Conservation (phyloP, 768 basidiomycete species). For the Ramaria rubella region DNA sequence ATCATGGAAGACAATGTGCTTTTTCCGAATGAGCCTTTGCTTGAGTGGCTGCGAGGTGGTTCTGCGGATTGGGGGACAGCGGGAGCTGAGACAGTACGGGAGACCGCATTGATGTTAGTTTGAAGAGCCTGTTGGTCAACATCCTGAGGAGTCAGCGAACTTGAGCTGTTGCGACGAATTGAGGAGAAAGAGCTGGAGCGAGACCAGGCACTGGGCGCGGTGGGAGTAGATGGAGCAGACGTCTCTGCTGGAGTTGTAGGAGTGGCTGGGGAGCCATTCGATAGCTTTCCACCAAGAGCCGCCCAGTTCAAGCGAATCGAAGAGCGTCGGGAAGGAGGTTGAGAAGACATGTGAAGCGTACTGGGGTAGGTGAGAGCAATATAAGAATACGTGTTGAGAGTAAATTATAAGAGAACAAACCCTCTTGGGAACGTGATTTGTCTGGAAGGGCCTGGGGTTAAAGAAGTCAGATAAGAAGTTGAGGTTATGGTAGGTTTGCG, state of each 20-base stretch:
- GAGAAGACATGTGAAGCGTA: background rate
- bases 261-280: background rate
- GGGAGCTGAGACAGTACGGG: slow-evolving; percentile 32
- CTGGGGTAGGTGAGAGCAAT: background rate
- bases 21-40: slow-evolving; percentile 48
- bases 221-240: background rate
- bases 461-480: background rate
- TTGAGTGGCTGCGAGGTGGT: slow-evolving; percentile 24
- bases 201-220: slow-evolving; percentile 6
- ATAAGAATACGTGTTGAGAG: background rate
- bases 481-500: background rate
- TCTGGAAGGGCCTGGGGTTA: background rate
- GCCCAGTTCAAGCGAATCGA: slow-evolving; percentile 10
- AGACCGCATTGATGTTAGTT: slow-evolving; percentile 44
- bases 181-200: slow-evolving; percentile 8
- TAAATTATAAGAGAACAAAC: background rate
- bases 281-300: background rate
- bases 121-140: slow-evolving; percentile 41
- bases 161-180: background rate
- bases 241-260: background rate
- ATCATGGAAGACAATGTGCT: slow-evolving; percentile 66
- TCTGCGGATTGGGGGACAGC: slow-evolving; percentile 30
- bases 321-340: slow-evolving; percentile 1
- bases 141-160: slow-evolving; percentile 8
- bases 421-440: background rate